A percentile compares a stretch with the other conserved stretches of the same genome.
Conservation (phyloP, 352 stramenopile genomes). For the Globisporangium lucens region DNA sequence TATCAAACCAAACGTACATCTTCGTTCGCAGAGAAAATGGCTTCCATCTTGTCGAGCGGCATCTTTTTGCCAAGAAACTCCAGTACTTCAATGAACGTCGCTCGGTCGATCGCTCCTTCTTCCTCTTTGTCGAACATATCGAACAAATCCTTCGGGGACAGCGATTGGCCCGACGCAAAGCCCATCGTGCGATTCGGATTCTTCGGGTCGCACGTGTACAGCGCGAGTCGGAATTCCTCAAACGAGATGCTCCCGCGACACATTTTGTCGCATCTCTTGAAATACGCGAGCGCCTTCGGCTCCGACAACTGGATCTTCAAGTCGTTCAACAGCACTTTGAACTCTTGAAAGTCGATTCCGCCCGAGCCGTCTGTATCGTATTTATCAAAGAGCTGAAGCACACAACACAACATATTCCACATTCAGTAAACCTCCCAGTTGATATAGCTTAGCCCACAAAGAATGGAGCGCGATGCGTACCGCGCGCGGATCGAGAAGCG, state of each 20-base stretch:
- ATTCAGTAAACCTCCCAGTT: too few species aligned
- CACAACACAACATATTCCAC: not conserved
- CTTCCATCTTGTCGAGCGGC: conserved; percentile 60
- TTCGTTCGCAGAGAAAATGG: conserved; percentile 63
- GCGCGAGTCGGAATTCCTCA: conserved; percentile 71
- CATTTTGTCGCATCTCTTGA: conserved; percentile 70
- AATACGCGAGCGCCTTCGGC: conserved; percentile 73
- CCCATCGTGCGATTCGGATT: conserved; percentile 64
- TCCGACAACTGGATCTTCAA: conserved; percentile 57
- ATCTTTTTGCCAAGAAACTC: conserved; percentile 66
- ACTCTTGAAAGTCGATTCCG: conserved; percentile 77
- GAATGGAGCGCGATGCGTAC: conserved; percentile 22
- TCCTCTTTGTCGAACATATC: conserved; percentile 80
- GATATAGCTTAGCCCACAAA: too few species aligned
- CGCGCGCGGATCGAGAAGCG: conserved; percentile 42
- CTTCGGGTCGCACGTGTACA: conserved; percentile 81
- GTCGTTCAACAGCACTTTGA: conserved; percentile 65
- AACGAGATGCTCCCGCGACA: conserved; percentile 68
- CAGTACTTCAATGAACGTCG: conserved; percentile 64
- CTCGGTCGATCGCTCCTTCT: conserved; percentile 61
- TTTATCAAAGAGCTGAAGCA: conserved; percentile 72
- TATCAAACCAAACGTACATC: conserved; percentile 39
- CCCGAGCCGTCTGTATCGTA: conserved; percentile 76
- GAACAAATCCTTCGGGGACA: conserved; percentile 76
- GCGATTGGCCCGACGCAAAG: conserved; percentile 64